A percentile compares a stretch with the other conserved stretches of the same genome.
These are phyloP conservation scores for Magnusiomyces ingens DNA, from an alignment of 1,139 yeast species.

Conservation along the genomic window DNA sequence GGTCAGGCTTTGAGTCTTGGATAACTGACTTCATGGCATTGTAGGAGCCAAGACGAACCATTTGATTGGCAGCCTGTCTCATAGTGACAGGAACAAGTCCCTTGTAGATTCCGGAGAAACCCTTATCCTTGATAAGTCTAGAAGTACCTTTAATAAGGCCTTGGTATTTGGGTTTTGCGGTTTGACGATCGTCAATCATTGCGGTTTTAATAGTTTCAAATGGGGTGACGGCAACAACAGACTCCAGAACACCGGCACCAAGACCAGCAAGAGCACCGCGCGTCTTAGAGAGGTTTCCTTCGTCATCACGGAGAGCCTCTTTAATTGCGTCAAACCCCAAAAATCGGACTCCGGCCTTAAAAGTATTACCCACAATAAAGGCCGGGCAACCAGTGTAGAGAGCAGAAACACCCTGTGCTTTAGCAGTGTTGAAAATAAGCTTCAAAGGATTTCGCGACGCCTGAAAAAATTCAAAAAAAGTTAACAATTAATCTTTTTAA, in stretches of 20 bases:
- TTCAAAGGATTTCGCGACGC: slow-evolving; percentile 74
- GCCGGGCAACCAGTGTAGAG: slow-evolving; percentile 98
- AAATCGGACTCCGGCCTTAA: slow-evolving; percentile 89
- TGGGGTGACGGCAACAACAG: slow-evolving; percentile 91
- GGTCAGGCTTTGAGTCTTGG: slow-evolving; percentile 53
- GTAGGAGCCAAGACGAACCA: slow-evolving; percentile 89
- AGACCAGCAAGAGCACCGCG: slow-evolving; percentile 91
- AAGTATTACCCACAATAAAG: slow-evolving; percentile 90
- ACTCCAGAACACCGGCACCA: slow-evolving; percentile 92
- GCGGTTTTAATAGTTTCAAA: slow-evolving; percentile 96
- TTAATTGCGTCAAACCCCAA: slow-evolving; percentile 88
- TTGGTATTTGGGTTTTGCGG: slow-evolving; percentile 64
- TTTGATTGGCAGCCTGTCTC: slow-evolving; percentile 94
- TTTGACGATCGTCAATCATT: slow-evolving; percentile 83
- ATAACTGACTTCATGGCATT: slow-evolving; percentile 77
- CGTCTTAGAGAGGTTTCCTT: slow-evolving; percentile 83
- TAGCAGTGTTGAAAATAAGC: slow-evolving; percentile 65
- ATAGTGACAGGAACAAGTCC: slow-evolving; percentile 89
- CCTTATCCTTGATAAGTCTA: slow-evolving; percentile 65
- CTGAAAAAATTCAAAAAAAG: slow-evolving; percentile 3
- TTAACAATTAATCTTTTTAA: background rate
- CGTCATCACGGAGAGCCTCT: slow-evolving; percentile 63
- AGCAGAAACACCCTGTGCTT: slow-evolving; percentile 70
- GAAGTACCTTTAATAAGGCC: slow-evolving; percentile 59
- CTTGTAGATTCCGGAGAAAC: slow-evolving; percentile 74